These are phyloP conservation scores for Epichloe gansuensis DNA, from an alignment of 2,329 filamentous ascomycete genomes.

Conservation along the genomic window DNA sequence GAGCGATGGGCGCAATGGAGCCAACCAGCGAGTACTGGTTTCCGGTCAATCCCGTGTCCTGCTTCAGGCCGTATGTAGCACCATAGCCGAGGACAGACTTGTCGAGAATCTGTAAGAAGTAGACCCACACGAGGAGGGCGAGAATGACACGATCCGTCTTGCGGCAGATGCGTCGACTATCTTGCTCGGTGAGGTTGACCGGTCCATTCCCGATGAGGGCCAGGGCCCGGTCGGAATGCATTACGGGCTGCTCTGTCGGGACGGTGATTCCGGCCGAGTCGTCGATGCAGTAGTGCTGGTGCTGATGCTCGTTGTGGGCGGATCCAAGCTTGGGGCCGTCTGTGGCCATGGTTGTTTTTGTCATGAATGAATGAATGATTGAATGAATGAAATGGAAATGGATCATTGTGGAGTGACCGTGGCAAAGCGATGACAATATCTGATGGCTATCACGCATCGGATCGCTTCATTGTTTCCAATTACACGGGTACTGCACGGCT, in stretches of 20 bases:
- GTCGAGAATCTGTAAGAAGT: slow-evolving; percentile 46
- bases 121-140: slow-evolving; percentile 41
- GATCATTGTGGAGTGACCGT: background rate
- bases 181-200: slow-evolving; percentile 10
- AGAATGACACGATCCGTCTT: slow-evolving; percentile 51
- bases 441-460: background rate
- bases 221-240: slow-evolving; percentile 2
- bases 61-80: slow-evolving; percentile 40
- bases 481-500: too few relatives aligned
- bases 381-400: too few relatives aligned
- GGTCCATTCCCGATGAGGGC: slow-evolving; percentile 1
- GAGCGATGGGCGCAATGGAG: slow-evolving; percentile 45
- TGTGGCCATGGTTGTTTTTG: slow-evolving; percentile 1
- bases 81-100: slow-evolving; percentile 45
- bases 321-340: slow-evolving; percentile 4
- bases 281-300: background rate
- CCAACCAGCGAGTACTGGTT: slow-evolving; percentile 44
- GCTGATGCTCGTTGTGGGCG: slow-evolving; percentile 7
- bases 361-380: background rate
- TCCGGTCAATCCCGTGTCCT: slow-evolving; percentile 36
- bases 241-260: background rate
- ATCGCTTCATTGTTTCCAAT: background rate
- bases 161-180: slow-evolving; percentile 33
- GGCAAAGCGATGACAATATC: background rate
- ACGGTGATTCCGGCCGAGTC: background rate